Percentiles rank a stretch among this genome's conserved stretches.
Conservation (phyloP, 2,329 filamentous ascomycete genomes). For the Clarireedia paspali region DNA sequence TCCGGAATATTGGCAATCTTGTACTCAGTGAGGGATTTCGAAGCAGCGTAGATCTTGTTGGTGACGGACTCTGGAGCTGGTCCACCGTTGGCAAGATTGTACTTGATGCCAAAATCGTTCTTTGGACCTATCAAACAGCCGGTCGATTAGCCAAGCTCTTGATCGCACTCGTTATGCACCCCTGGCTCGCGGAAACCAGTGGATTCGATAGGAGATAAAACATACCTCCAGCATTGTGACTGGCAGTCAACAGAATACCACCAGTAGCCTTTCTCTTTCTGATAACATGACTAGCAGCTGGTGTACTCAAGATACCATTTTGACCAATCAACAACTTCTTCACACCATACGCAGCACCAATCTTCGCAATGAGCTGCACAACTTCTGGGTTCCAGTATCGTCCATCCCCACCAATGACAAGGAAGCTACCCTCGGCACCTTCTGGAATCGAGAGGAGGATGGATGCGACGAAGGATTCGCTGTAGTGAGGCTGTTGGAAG, state of each 20-base stretch:
- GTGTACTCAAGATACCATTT: constrained; percentile 92
- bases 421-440: constrained; percentile 70
- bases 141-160: not conserved
- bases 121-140: constrained; percentile 60
- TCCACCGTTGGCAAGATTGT: constrained; percentile 94
- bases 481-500: constrained; percentile 93
- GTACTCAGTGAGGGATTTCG: constrained; percentile 85
- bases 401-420: constrained; percentile 96
- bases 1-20: constrained; percentile 84
- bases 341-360: constrained; percentile 91
- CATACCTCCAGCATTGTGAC: constrained; percentile 92
- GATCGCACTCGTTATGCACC: not conserved
- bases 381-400: constrained; percentile 97
- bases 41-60: constrained; percentile 93
- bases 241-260: constrained; percentile 92
- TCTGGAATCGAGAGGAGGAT: constrained; percentile 96
- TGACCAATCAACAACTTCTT: constrained; percentile 98
- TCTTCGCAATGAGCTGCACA: constrained; percentile 94
- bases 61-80: constrained; percentile 94
- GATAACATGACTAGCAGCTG: constrained; percentile 92
- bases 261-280: constrained; percentile 91
- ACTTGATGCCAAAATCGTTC: constrained; percentile 99
- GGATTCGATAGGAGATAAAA: constrained; percentile 2
- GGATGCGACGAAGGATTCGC: constrained; percentile 88
- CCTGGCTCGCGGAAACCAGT: no score